Base-by-base conservation (phyloP, 75 land plant genomes). In the Azolla pinnata region DNA sequence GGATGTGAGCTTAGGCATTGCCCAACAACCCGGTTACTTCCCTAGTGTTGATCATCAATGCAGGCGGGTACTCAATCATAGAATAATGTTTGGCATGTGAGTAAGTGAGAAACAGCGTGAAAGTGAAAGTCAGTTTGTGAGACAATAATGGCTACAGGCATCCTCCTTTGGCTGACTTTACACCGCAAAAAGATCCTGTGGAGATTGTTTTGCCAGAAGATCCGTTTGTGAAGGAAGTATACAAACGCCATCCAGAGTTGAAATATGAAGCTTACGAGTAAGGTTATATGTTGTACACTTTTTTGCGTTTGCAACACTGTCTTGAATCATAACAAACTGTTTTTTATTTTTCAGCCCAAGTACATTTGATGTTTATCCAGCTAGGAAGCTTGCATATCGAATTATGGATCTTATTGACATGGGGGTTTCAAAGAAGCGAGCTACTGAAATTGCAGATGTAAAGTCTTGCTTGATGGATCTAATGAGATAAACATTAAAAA, bases 361-460 rank as follows among this genome's bases (percentile, higher is more conserved):
- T 12, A 2, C 29, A 2, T 52, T 52, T 52, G 54, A 52, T 12
- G 27, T 25, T 12, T 52, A 23, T 25, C 54, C 54, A 24, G 54
- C 54, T 12, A 23, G 54, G 4, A 52, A 52, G 24, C 28, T 52
- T 2, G 54, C 54, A 25, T 29, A 52, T 14, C 54, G 54, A 23
- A 27, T 52, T 16, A 52, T 52, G 54, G 54, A 52, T 3, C 54
- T 52, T 52, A 27, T 52, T 52, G 54, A 52, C 14, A 52, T 52
- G 54, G 54, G 54, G 29, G 12, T 52, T 25, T 29, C 54, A 2
- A 52, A 52, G 54, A 16, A 52, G 29, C 24, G 54, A 14, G 54
- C 54, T 3, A 52, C 54, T 52, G 29, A 52, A 52, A 52, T 52
- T 25, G 54, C 54, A 19, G 54, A 52, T 52, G 54, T 52, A 52